A percentile compares a stretch with the other conserved stretches of the same genome.
phyloP scores from a whole-genome alignment of 2,329 filamentous ascomycete genomes.

The Drechslera avenae region DNA sequence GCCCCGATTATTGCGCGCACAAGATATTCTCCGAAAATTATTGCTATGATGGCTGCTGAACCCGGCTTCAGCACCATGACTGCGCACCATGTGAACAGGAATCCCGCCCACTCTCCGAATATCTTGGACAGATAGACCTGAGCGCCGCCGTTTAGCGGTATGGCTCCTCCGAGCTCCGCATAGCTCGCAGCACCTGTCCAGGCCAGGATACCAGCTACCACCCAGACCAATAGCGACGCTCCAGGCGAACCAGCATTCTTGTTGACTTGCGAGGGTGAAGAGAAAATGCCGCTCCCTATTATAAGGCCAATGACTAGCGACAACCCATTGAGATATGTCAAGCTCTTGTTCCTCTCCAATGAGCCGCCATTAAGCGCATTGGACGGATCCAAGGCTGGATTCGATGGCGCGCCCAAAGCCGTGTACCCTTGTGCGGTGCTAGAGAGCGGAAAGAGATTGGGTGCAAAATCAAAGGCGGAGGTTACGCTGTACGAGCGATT shows the following conservation, averaged over 20 bases:
- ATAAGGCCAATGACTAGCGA: slow-evolving; percentile 91
- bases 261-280: slow-evolving; percentile 90
- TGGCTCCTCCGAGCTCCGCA: slow-evolving; percentile 92
- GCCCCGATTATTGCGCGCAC: slow-evolving; percentile 84
- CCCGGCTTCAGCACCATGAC: slow-evolving; percentile 94
- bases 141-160: slow-evolving; percentile 91
- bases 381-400: slow-evolving; percentile 58
- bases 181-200: slow-evolving; percentile 97
- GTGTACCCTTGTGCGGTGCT: slow-evolving; percentile 80
- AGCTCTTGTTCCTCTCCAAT: slow-evolving; percentile 90
- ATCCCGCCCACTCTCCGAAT: slow-evolving; percentile 89
- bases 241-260: slow-evolving; percentile 88
- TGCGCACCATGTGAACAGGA: slow-evolving; percentile 95
- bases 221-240: slow-evolving; percentile 88
- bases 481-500: slow-evolving; percentile 83
- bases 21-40: slow-evolving; percentile 98
- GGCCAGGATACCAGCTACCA: slow-evolving; percentile 85
- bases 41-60: slow-evolving; percentile 89
- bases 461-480: slow-evolving; percentile 94
- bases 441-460: slow-evolving; percentile 88
- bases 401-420: slow-evolving; percentile 77
- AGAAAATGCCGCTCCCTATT: slow-evolving; percentile 96
- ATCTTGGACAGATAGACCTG: slow-evolving; percentile 96
- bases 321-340: slow-evolving; percentile 92
- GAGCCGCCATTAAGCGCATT: slow-evolving; percentile 73